These are phyloP conservation scores for Pseudogymnoascus sp. DNA, from an alignment of 2,329 filamentous ascomycete genomes.

Conservation along the genomic window DNA sequence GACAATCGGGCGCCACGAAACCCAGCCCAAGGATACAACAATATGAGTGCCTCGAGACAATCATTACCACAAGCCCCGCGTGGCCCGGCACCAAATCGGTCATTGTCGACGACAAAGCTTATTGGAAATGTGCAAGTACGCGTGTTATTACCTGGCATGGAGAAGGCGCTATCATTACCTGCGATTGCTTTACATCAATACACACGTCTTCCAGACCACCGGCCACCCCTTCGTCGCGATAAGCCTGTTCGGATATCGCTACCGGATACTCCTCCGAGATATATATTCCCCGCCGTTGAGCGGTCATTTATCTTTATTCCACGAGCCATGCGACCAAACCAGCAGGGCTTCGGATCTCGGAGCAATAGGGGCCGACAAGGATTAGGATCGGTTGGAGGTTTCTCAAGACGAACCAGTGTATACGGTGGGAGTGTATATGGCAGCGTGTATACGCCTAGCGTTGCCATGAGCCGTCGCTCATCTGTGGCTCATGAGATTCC, in stretches of 20 bases:
- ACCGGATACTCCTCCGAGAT: slow-evolving; percentile 68
- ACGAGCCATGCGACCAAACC: slow-evolving; percentile 83
- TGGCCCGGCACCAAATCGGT: slow-evolving; percentile 59
- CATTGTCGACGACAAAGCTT: slow-evolving; percentile 73
- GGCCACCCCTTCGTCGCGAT: slow-evolving; percentile 86
- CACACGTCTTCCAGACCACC: slow-evolving; percentile 87
- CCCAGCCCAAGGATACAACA: slow-evolving; percentile 27
- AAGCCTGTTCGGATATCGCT: slow-evolving; percentile 93
- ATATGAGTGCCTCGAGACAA: slow-evolving; percentile 27
- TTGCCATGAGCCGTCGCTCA: slow-evolving; percentile 81
- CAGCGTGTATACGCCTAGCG: slow-evolving; percentile 76
- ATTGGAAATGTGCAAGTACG: slow-evolving; percentile 80
- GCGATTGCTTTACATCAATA: slow-evolving; percentile 80
- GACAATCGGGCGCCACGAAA: slow-evolving; percentile 25
- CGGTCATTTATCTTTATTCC: slow-evolving; percentile 98
- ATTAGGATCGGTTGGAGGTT: slow-evolving; percentile 57
- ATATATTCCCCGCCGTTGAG: slow-evolving; percentile 84
- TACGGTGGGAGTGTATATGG: slow-evolving; percentile 64
- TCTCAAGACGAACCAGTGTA: slow-evolving; percentile 73
- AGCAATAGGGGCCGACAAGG: slow-evolving; percentile 67
- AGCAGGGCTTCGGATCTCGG: slow-evolving; percentile 61
- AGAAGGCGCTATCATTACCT: slow-evolving; percentile 60
- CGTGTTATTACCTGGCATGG: slow-evolving; percentile 70
- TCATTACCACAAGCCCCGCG: slow-evolving; percentile 37
- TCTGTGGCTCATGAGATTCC: slow-evolving; percentile 61